Percentiles rank a stretch among this genome's conserved stretches.
Evolutionary conservation across 2,329 filamentous ascomycete species (phyloP).

Genomic region (Penicillium sp.): DNA sequence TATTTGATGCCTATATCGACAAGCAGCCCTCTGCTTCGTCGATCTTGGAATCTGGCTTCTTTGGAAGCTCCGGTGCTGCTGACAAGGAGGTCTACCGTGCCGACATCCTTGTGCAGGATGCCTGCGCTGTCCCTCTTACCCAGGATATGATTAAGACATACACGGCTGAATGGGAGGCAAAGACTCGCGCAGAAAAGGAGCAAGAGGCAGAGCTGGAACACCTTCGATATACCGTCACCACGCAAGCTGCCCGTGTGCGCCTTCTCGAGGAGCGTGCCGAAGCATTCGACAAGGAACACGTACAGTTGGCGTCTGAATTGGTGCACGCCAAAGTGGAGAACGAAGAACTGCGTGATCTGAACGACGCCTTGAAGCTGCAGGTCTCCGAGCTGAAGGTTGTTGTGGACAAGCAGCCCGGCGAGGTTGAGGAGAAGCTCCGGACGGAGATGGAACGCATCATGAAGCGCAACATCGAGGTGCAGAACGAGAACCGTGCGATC

Average conservation of each 20-base stretch:
- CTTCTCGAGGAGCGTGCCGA: conserved; percentile 82
- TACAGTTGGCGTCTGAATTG: conserved; percentile 82
- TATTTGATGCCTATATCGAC: conserved; percentile 98
- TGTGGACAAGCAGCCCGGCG: conserved; percentile 81
- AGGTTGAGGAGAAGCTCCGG: conserved; percentile 76
- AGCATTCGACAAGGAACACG: conserved; percentile 82
- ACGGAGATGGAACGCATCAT: conserved; percentile 87
- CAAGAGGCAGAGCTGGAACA: conserved; percentile 74
- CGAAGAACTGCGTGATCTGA: conserved; percentile 79
- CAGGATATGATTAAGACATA: conserved; percentile 77
- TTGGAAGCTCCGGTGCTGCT: conserved; percentile 79
- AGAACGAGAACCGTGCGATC: conserved; percentile 82
- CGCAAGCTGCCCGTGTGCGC: conserved; percentile 70
- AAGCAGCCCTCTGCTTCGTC: conserved; percentile 86
- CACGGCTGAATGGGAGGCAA: conserved; percentile 85
- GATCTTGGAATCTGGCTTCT: conserved; percentile 93
- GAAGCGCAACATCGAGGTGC: conserved; percentile 85
- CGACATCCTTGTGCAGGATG: conserved; percentile 87
- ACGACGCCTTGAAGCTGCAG: conserved; percentile 79
- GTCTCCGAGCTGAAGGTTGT: conserved; percentile 79
- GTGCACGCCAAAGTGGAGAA: conserved; percentile 92
- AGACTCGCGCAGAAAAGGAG: conserved; percentile 73
- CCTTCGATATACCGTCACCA: conserved; percentile 61
- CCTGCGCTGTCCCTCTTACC: conserved; percentile 79
- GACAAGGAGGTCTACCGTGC: conserved; percentile 96